Evolutionary conservation across 139 green algal species (phyloP).

Genomic region (Chlorella sorokiniana): DNA sequence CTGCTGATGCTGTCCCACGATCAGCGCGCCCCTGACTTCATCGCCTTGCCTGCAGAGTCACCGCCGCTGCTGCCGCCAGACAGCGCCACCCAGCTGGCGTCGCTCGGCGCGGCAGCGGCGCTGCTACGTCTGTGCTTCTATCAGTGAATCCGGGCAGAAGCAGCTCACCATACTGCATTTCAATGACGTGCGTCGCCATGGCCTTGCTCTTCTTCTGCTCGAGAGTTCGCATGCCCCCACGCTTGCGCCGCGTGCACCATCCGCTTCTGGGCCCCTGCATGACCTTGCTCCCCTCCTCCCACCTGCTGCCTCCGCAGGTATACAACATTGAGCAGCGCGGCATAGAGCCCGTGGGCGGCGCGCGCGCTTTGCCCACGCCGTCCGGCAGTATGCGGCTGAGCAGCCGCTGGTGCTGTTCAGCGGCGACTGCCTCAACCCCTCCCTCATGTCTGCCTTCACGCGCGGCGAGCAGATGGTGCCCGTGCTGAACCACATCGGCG

Average conservation of each 20-base stretch:
- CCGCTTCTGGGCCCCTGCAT: not conserved
- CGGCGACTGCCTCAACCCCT: slow-evolving; percentile 78
- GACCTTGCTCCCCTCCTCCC: not conserved
- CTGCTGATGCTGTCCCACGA: not conserved
- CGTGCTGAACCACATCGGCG: slow-evolving; percentile 70
- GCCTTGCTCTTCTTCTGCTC: not conserved
- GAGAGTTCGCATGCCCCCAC: not conserved
- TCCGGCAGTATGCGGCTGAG: slow-evolving; percentile 1
- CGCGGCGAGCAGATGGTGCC: slow-evolving; percentile 80
- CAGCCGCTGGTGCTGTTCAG: slow-evolving; percentile 77
- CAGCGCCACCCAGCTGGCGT: not conserved
- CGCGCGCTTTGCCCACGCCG: slow-evolving; percentile 51
- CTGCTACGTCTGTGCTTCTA: not conserved
- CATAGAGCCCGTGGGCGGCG: slow-evolving; percentile 69
- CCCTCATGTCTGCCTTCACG: slow-evolving; percentile 73
- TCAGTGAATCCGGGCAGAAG: not conserved
- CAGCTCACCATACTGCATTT: slow-evolving; percentile 69
- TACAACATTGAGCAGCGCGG: slow-evolving; percentile 67
- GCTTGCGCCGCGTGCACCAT: not conserved
- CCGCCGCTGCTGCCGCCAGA: not conserved
- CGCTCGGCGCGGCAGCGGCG: not conserved
- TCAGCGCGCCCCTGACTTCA: not conserved
- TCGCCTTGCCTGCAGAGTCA: not conserved
- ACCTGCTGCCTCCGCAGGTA: slow-evolving; percentile 25
- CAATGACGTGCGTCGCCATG: slow-evolving; percentile 59